Evolutionary conservation across 805 yeast species (phyloP).

Genomic region (Candida sonorensis): DNA sequence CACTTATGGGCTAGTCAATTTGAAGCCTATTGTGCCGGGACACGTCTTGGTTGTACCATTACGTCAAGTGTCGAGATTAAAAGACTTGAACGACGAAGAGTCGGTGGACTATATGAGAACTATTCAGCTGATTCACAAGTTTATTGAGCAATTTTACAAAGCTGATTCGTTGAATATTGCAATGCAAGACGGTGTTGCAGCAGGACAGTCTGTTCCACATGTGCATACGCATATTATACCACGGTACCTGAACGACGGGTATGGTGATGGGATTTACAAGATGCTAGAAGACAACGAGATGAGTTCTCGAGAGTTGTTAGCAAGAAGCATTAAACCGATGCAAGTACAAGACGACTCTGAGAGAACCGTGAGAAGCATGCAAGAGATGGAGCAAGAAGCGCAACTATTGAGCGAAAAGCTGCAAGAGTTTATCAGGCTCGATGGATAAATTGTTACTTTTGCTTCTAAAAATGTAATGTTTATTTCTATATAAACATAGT

Average conservation of each 20-base stretch:
- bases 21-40: constrained; percentile 91
- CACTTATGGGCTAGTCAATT: constrained; percentile 81
- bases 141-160: constrained; percentile 57
- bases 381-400: constrained; percentile 73
- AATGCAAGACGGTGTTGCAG: constrained; percentile 93
- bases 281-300: constrained; percentile 51
- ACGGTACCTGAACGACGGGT: constrained; percentile 51
- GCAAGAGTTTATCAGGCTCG: too few relatives aligned
- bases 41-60: constrained; percentile 86
- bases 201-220: constrained; percentile 96
- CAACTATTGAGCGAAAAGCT: constrained; percentile 35
- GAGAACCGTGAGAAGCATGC: constrained; percentile 50
- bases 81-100: constrained; percentile 69
- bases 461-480: too few relatives aligned
- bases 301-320: constrained; percentile 34
- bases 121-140: constrained; percentile 61
- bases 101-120: constrained; percentile 70
- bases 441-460: too few relatives aligned
- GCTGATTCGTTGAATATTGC: constrained; percentile 87
- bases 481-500: too few relatives aligned
- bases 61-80: constrained; percentile 58
- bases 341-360: constrained; percentile 40
- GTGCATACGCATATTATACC: constrained; percentile 93
- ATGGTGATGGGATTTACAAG: constrained; percentile 70
- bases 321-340: constrained; percentile 20